A percentile compares a stretch with the other conserved stretches of the same genome.
Evolutionary conservation across 75 land plant genomes (phyloP).

Genomic region (Pinus taeda): DNA sequence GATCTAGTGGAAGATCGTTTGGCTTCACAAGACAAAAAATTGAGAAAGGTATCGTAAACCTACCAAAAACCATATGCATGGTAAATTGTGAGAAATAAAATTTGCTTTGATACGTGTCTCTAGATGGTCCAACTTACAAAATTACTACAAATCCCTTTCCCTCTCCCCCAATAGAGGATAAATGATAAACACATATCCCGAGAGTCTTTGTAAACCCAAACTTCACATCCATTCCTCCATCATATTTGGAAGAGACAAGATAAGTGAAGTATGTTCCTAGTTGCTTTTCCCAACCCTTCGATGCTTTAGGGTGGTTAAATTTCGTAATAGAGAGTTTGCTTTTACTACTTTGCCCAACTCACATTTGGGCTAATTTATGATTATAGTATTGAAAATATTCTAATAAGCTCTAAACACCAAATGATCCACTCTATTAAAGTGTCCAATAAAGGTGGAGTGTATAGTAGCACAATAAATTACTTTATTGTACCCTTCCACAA

Average conservation of each 20-base stretch:
- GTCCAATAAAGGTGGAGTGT: slow-evolving; percentile 79
- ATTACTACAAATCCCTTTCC: slow-evolving; percentile 77
- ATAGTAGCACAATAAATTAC: slow-evolving; percentile 95
- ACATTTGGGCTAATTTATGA: slow-evolving; percentile 77
- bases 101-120: slow-evolving; percentile 65
- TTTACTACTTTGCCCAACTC: slow-evolving; percentile 97
- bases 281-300: slow-evolving; percentile 76
- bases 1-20: slow-evolving; percentile 89
- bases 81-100: slow-evolving; percentile 71
- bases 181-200: no score
- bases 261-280: slow-evolving; percentile 82
- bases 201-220: slow-evolving; percentile 75
- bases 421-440: slow-evolving; percentile 86
- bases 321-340: slow-evolving; percentile 91
- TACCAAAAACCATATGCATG: slow-evolving; percentile 88
- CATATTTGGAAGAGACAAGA: slow-evolving; percentile 70
- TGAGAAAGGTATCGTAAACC: slow-evolving; percentile 90
- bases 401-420: slow-evolving; percentile 75
- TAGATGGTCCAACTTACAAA: slow-evolving; percentile 77
- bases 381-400: slow-evolving; percentile 98
- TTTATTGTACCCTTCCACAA: slow-evolving; percentile 89
- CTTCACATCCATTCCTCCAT: slow-evolving; percentile 83
- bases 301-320: slow-evolving; percentile 56
- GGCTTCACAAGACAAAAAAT: slow-evolving; percentile 85
- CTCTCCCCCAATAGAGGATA: slow-evolving; percentile 97